A percentile compares a stretch with the other conserved stretches of the same genome.
Conservation (phyloP, 1,284 basidiomycete species). For the Ganoderma sinense region DNA sequence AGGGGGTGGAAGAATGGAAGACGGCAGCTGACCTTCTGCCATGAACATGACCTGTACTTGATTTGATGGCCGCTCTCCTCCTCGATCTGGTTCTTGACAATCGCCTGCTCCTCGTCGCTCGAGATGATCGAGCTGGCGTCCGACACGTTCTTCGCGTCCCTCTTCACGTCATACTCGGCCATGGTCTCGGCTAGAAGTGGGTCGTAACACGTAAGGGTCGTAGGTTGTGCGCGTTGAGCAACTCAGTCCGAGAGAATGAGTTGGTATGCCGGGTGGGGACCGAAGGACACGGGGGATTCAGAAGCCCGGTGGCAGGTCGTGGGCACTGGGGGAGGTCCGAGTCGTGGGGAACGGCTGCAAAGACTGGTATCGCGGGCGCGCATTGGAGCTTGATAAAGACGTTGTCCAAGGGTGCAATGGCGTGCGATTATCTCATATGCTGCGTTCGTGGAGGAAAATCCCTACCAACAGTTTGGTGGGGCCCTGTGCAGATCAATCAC, state of each 20-base stretch:
- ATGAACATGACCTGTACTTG: slow-evolving; percentile 53
- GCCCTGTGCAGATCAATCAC: slow-evolving; percentile 1
- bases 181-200: not conserved
- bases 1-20: not conserved
- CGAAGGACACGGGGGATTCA: not conserved
- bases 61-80: slow-evolving; percentile 47
- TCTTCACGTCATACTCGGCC: slow-evolving; percentile 4
- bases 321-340: not conserved
- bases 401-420: not conserved
- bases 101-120: slow-evolving; percentile 3
- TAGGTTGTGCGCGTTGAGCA: not conserved
- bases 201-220: not conserved
- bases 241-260: not conserved
- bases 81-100: slow-evolving; percentile 36
- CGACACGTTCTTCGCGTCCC: not conserved
- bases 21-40: slow-evolving; percentile 50
- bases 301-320: not conserved
- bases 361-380: not conserved
- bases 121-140: not conserved
- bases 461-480: not conserved
- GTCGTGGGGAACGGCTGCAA: slow-evolving; percentile 2
- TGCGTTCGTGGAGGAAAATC: not conserved
- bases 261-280: not conserved
- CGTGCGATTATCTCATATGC: slow-evolving; percentile 9
- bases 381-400: slow-evolving; percentile 1